These are phyloP conservation scores for Mycena citricolor DNA, from an alignment of 1,284 basidiomycete species.

Conservation along the genomic window DNA sequence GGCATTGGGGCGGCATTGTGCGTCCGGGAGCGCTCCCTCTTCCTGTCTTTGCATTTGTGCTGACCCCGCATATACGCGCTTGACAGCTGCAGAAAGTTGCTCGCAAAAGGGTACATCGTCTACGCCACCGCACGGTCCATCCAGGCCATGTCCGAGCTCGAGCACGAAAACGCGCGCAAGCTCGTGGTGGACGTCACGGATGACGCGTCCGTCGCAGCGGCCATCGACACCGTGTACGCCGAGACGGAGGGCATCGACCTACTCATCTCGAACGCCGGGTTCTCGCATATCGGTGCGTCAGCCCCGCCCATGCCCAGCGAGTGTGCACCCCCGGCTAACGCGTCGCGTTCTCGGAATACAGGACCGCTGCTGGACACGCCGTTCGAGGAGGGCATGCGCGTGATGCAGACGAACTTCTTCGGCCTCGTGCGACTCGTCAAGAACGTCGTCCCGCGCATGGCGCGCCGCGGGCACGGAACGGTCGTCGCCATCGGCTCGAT, in stretches of 20 bases:
- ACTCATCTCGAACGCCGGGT: conserved; percentile 29
- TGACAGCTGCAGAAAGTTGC: conserved; percentile 63
- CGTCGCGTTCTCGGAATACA: conserved; percentile 26
- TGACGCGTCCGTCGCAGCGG: conserved; percentile 25
- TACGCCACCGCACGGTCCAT: conserved; percentile 66
- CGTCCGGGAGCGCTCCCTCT: no score
- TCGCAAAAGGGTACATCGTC: conserved; percentile 54
- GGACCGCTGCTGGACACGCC: conserved; percentile 64
- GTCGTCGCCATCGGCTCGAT: conserved; percentile 76
- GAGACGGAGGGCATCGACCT: conserved; percentile 25
- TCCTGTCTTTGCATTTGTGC: no score
- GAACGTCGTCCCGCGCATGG: conserved; percentile 70
- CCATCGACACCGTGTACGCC: conserved; percentile 19
- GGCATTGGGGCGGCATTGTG: conserved; percentile 44
- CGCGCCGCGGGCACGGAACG: conserved; percentile 52
- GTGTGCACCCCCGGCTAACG: no score
- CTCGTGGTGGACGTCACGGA: conserved; percentile 34
- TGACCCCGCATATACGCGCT: no score
- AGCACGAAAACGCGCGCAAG: conserved; percentile 45
- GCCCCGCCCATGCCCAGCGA: not conserved
- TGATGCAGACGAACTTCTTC: conserved; percentile 66
- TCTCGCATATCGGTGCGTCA: conserved; percentile 26
- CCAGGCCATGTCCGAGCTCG: conserved; percentile 53
- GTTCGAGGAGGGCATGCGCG: conserved; percentile 48
- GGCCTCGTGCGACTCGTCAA: conserved; percentile 60